phyloP scores from a whole-genome alignment of 1,139 yeast species.

The Kurtzmaniella quercitrusa region DNA sequence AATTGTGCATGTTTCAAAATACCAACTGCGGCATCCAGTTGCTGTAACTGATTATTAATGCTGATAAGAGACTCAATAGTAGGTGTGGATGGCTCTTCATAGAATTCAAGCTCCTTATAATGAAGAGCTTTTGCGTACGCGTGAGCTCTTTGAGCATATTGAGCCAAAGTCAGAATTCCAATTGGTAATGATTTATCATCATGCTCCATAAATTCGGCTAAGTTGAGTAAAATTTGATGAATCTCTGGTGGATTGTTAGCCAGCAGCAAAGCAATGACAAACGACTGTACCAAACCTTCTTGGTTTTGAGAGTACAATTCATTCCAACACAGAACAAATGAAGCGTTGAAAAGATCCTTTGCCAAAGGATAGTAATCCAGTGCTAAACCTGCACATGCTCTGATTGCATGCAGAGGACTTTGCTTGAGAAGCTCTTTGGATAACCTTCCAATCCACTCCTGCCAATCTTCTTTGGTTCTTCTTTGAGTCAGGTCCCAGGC shows the following conservation, averaged over 20 bases:
- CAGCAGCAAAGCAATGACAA: slow-evolving; percentile 83
- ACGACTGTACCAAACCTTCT: slow-evolving; percentile 81
- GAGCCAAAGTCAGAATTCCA: slow-evolving; percentile 82
- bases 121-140: slow-evolving; percentile 97
- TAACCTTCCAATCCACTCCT: slow-evolving; percentile 89
- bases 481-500: slow-evolving; percentile 94
- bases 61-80: slow-evolving; percentile 90
- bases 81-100: slow-evolving; percentile 88
- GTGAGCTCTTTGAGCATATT: slow-evolving; percentile 92
- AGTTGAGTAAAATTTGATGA: slow-evolving; percentile 78
- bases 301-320: slow-evolving; percentile 90
- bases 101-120: slow-evolving; percentile 90
- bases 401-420: slow-evolving; percentile 89
- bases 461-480: slow-evolving; percentile 94
- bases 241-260: slow-evolving; percentile 96
- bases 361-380: slow-evolving; percentile 87
- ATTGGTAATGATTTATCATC: slow-evolving; percentile 93
- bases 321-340: slow-evolving; percentile 95
- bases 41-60: slow-evolving; percentile 91
- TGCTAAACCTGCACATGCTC: slow-evolving; percentile 92
- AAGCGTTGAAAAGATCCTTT: slow-evolving; percentile 86
- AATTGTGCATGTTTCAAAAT: slow-evolving; percentile 92
- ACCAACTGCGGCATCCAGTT: slow-evolving; percentile 97
- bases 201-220: slow-evolving; percentile 97
- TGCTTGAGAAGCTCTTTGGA: slow-evolving; percentile 85